phyloP scores from a whole-genome alignment of 2,329 filamentous ascomycete genomes.

The Verticillium isaacii region DNA sequence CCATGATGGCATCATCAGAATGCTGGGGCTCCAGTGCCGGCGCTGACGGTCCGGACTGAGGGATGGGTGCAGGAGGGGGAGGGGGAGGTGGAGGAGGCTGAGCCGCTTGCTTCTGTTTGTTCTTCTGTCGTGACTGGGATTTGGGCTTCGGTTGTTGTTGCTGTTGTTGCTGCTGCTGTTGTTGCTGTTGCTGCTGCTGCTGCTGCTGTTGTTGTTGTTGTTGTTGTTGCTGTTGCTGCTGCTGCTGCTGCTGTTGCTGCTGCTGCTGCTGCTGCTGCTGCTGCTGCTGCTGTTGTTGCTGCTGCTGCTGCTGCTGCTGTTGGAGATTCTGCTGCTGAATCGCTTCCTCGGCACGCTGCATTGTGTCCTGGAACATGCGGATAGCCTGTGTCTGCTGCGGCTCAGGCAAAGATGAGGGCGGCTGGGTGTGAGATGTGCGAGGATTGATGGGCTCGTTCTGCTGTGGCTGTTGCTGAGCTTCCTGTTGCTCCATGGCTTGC shows the following conservation, averaged over 20 bases:
- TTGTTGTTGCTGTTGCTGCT: slow-evolving; percentile 18
- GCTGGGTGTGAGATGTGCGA: neutral
- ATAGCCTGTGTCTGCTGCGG: neutral
- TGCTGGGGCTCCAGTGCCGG: slow-evolving; percentile 31
- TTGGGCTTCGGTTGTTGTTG: slow-evolving; percentile 18
- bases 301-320: slow-evolving; percentile 22
- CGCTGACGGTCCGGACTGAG: slow-evolving; percentile 19
- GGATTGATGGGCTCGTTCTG: neutral
- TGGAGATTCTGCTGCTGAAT: neutral
- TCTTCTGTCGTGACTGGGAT: slow-evolving; percentile 10
- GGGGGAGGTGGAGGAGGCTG: slow-evolving; percentile 24
- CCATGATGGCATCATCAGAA: slow-evolving; percentile 44
- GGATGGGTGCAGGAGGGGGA: neutral
- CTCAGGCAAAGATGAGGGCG: neutral
- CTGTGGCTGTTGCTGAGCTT: slow-evolving; percentile 6
- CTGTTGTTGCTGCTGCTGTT: too few relatives aligned
- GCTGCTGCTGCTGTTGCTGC: slow-evolving; percentile 21
- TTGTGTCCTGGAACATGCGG: neutral
- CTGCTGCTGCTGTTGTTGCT: slow-evolving; percentile 23
- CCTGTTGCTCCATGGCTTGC: slow-evolving; percentile 3
- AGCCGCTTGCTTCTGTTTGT: slow-evolving; percentile 17
- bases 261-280: slow-evolving; percentile 23
- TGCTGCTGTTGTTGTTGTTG: slow-evolving; percentile 17
- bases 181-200: slow-evolving; percentile 11
- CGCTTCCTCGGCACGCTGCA: neutral